Base-by-base conservation (phyloP, 371 early-diverging fungal genomes). In the Nosema muscidifuracis region DNA sequence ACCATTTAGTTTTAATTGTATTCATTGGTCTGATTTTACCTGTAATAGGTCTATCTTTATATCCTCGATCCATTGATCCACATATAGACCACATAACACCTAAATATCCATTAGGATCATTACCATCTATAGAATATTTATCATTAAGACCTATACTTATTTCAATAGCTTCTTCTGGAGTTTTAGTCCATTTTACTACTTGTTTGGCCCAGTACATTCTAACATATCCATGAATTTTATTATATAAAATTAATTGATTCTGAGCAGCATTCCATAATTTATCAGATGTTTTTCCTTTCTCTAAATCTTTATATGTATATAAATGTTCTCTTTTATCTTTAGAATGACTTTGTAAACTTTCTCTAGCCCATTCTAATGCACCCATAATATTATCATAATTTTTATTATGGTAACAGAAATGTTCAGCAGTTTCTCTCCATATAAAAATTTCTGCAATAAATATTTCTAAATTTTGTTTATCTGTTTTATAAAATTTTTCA, bases 351-450 rank as follows among this genome's bases (percentile, higher is more conserved):
- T 16, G 6, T 22, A 75, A 50, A 26, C 64, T 75, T 31, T 64
- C 40, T 51, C 55, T 50, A 6, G 75, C 75, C 75, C 75, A 75
- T 12, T 38, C 28, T 22, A 64, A 44, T 15, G 75, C 75, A 15
- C 75, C 75, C 7, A 64, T 26, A n/a, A 75, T 34, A 55, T 70
- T 75, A 62, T 75, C 75, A 62, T 75, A 75, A 62, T 75, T 61
- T 26, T 40, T 36, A 12, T 75, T 44, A 43, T 71, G 64, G 12
- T 16, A 50, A 57, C 64, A 64, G 30, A 69, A 75, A 44, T 75
- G 61, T 22, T 75, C 75, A 18, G 75, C 26, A 26, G 65, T 68
- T 62, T 75, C 75, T 62, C 58, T 68, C 69, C 69, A 69, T 20
- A 75, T 36, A 65, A 75, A 68, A 2, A 70, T 56, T 47, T 75